These are phyloP conservation scores for Solanum rostratum DNA, from an alignment of 257 asterid species.

Conservation along the genomic window DNA sequence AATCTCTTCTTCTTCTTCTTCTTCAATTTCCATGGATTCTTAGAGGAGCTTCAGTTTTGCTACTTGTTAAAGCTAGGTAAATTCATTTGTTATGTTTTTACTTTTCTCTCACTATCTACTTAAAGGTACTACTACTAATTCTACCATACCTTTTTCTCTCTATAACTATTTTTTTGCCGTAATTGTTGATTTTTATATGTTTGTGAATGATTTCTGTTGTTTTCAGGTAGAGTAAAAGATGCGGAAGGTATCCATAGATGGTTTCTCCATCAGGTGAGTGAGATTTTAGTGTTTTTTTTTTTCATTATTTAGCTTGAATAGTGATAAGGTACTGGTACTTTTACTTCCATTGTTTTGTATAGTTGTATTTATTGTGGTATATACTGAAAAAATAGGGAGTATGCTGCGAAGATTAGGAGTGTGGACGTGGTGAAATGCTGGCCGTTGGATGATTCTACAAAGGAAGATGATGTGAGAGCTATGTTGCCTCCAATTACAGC, in stretches of 20 bases:
- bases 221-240: conserved; percentile 8
- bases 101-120: not conserved
- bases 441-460: conserved; percentile 42
- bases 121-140: no score
- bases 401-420: conserved; percentile 50
- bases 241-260: conserved; percentile 24
- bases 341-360: not conserved
- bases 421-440: conserved; percentile 59
- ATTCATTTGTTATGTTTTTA: not conserved
- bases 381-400: conserved; percentile 29
- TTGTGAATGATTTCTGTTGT: not conserved
- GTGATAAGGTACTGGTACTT: not conserved
- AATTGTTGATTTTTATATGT: not conserved
- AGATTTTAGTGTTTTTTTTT: not conserved
- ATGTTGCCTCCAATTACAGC: conserved; percentile 50
- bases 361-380: not conserved
- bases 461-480: conserved; percentile 20
- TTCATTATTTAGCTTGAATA: not conserved
- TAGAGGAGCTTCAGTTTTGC: not conserved
- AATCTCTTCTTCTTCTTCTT: not conserved
- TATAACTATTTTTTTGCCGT: not conserved
- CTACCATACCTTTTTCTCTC: not conserved
- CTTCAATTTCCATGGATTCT: not conserved
- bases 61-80: not conserved
- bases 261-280: conserved; percentile 49